A percentile compares a stretch with the other conserved stretches of the same genome.
Conservation (phyloP, 2,329 filamentous ascomycete genomes). For the Didymella exigua region DNA sequence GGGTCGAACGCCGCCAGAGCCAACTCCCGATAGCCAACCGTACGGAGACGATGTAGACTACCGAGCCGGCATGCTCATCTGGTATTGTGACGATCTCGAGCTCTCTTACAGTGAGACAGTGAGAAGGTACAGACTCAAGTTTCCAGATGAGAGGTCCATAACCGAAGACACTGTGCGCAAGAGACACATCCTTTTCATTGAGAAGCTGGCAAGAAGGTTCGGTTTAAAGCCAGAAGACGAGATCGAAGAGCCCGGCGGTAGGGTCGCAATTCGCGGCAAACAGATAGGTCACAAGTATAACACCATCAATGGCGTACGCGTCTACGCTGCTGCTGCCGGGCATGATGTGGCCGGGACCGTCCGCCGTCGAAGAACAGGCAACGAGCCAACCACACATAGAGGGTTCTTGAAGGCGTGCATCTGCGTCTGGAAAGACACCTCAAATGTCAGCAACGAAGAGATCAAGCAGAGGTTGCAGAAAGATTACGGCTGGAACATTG, state of each 20-base stretch:
- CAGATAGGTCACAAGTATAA: conserved; percentile 3
- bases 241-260: conserved; percentile 6
- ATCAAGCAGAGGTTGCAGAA: conserved; percentile 21
- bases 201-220: conserved; percentile 5
- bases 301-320: background rate
- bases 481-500: conserved; percentile 18
- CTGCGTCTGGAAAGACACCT: conserved; percentile 22
- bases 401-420: conserved; percentile 21
- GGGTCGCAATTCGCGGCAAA: conserved; percentile 17
- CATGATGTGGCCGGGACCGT: background rate
- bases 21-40: conserved; percentile 3
- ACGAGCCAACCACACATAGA: background rate
- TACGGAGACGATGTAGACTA: conserved; percentile 22
- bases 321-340: background rate
- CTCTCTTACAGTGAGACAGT: conserved; percentile 14
- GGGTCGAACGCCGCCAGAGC: conserved; percentile 9
- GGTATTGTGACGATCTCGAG: conserved; percentile 21
- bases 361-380: background rate
- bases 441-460: conserved; percentile 11
- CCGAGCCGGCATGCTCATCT: conserved; percentile 19
- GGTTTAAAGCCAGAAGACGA: conserved; percentile 12
- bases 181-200: conserved; percentile 14
- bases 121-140: conserved; percentile 11
- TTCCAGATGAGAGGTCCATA: conserved; percentile 8
- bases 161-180: conserved; percentile 23